Conservation (phyloP, 2,329 filamentous ascomycete genomes). For the Ophiostoma ips region DNA sequence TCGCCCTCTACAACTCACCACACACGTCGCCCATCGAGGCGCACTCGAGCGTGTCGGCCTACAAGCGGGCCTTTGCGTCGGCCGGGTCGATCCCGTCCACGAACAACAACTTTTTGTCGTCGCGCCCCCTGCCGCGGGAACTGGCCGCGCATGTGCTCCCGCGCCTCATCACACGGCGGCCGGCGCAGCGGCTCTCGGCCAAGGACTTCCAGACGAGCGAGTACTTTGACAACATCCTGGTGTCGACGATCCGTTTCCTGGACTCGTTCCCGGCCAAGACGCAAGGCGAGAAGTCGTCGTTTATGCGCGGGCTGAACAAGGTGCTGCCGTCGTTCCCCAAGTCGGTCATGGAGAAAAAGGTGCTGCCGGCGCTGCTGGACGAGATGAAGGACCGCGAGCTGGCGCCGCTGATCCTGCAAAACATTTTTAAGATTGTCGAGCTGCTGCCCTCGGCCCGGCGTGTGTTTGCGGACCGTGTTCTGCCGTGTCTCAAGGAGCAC, state of each 20-base stretch:
- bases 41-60: slow-evolving; percentile 66
- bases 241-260: slow-evolving; percentile 90
- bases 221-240: slow-evolving; percentile 93
- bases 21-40: slow-evolving; percentile 76
- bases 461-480: slow-evolving; percentile 70
- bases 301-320: slow-evolving; percentile 75
- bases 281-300: slow-evolving; percentile 76
- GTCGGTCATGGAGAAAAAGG: slow-evolving; percentile 87
- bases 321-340: slow-evolving; percentile 87
- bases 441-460: slow-evolving; percentile 64
- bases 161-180: slow-evolving; percentile 70
- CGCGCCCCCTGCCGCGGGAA: slow-evolving; percentile 65
- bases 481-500: slow-evolving; percentile 71
- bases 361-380: slow-evolving; percentile 76
- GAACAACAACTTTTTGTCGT: slow-evolving; percentile 73
- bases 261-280: slow-evolving; percentile 88
- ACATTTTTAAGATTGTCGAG: slow-evolving; percentile 79
- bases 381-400: slow-evolving; percentile 89
- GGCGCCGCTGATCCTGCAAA: slow-evolving; percentile 72
- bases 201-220: slow-evolving; percentile 87
- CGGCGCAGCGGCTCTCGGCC: slow-evolving; percentile 76
- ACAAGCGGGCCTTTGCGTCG: slow-evolving; percentile 70
- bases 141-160: slow-evolving; percentile 65
- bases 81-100: slow-evolving; percentile 65
- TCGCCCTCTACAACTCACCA: slow-evolving; percentile 89